These are phyloP conservation scores for Cercospora sp. DNA, from an alignment of 2,329 filamentous ascomycete genomes.

Conservation along the genomic window DNA sequence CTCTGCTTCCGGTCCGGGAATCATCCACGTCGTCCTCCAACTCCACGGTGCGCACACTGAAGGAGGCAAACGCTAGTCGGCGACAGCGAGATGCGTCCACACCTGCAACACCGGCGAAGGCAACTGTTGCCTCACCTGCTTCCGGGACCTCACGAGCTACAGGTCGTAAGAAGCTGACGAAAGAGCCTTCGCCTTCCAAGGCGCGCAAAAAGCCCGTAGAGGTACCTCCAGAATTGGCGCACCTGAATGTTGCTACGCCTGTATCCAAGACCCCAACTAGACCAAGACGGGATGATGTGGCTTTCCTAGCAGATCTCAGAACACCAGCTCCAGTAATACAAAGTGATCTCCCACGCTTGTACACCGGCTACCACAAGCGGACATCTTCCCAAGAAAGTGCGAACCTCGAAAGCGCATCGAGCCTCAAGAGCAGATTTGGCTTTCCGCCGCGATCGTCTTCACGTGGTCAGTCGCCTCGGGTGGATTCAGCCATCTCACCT, in stretches of 20 bases:
- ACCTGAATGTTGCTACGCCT: slow-evolving; percentile 64
- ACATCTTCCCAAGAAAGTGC: slow-evolving; percentile 52
- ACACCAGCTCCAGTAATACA: slow-evolving; percentile 57
- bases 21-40: slow-evolving; percentile 69
- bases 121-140: neutral
- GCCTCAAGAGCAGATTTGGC: slow-evolving; percentile 44
- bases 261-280: slow-evolving; percentile 44
- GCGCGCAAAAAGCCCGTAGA: slow-evolving; percentile 17
- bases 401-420: slow-evolving; percentile 39
- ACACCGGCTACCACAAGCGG: slow-evolving; percentile 52
- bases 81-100: neutral
- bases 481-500: slow-evolving; percentile 39
- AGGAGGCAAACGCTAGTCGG: neutral
- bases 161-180: slow-evolving; percentile 20
- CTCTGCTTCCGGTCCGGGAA: slow-evolving; percentile 67
- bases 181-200: slow-evolving; percentile 12
- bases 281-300: slow-evolving; percentile 50
- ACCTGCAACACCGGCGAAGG: neutral
- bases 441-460: slow-evolving; percentile 38
- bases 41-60: slow-evolving; percentile 40
- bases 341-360: slow-evolving; percentile 55
- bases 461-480: slow-evolving; percentile 35
- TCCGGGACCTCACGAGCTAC: neutral
- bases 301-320: slow-evolving; percentile 46
- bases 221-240: slow-evolving; percentile 42